phyloP scores from a whole-genome alignment of 306 rosid genomes.

The Nissolia schottii region DNA sequence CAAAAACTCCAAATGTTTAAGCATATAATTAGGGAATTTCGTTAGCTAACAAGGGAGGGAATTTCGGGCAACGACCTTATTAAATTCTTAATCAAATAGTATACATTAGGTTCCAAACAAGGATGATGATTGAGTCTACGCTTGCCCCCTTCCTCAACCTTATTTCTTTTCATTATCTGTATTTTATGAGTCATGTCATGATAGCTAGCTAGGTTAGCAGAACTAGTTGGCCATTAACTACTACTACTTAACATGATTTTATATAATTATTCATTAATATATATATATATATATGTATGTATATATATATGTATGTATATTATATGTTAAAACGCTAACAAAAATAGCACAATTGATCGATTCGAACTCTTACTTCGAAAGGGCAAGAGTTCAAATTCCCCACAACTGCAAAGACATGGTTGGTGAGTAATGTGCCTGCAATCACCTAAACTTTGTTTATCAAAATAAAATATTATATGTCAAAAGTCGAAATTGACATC shows the following conservation, averaged over 20 bases:
- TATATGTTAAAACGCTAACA: neutral
- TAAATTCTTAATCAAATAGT: constrained; percentile 18
- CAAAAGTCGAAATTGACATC: too few relatives aligned
- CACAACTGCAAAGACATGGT: too few relatives aligned
- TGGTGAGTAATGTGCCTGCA: too few relatives aligned
- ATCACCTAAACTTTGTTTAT: too few relatives aligned
- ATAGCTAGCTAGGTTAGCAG: neutral
- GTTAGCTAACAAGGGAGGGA: constrained; percentile 36
- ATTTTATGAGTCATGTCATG: neutral
- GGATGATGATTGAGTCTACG: constrained; percentile 30
- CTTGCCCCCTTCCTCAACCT: neutral
- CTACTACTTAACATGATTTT: neutral
- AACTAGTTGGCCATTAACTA: neutral
- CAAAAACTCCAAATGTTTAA: constrained; percentile 18
- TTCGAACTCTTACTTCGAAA: too few relatives aligned
- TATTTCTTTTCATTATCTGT: neutral
- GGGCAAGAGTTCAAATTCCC: too few relatives aligned
- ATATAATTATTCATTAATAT: neutral
- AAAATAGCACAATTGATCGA: too few relatives aligned
- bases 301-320: too few relatives aligned
- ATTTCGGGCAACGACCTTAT: constrained; percentile 33
- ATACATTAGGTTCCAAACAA: constrained; percentile 21
- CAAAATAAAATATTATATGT: too few relatives aligned
- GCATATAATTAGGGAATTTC: neutral
- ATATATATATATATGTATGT: neutral